Evolutionary conservation across 2,329 filamentous ascomycete species (phyloP).

Genomic region (Hymenoscyphus fructigenus): DNA sequence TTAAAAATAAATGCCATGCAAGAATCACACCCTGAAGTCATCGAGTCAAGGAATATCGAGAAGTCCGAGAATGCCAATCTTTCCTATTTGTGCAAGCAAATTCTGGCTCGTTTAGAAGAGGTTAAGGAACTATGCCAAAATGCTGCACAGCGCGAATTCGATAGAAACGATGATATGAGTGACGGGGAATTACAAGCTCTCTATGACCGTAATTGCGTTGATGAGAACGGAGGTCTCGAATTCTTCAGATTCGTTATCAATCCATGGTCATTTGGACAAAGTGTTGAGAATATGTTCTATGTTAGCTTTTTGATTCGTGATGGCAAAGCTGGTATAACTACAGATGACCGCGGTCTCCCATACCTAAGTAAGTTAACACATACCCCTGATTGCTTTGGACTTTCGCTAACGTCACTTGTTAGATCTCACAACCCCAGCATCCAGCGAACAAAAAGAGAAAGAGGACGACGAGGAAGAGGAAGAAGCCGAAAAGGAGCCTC

Average conservation of each 20-base stretch:
- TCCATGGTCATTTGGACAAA: conserved; percentile 87
- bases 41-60: conserved; percentile 70
- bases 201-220: conserved; percentile 65
- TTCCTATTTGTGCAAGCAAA: conserved; percentile 74
- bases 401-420: conserved; percentile 41
- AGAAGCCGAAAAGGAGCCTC: not conserved
- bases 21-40: conserved; percentile 75
- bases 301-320: conserved; percentile 92
- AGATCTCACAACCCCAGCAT: conserved; percentile 46
- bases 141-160: conserved; percentile 47
- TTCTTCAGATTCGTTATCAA: conserved; percentile 89
- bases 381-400: conserved; percentile 6
- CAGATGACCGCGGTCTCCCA: conserved; percentile 74
- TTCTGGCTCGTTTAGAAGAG: conserved; percentile 60
- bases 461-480: not conserved
- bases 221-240: conserved; percentile 68
- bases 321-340: conserved; percentile 70
- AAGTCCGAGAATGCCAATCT: conserved; percentile 77
- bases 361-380: conserved; percentile 65
- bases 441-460: conserved; percentile 33
- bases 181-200: conserved; percentile 48
- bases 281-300: conserved; percentile 96
- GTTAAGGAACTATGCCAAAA: conserved; percentile 43
- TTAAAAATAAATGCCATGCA: conserved; percentile 67
- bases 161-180: conserved; percentile 46